Evolutionary conservation across 805 yeast species (phyloP).

Genomic region (Ogataea minuta): DNA sequence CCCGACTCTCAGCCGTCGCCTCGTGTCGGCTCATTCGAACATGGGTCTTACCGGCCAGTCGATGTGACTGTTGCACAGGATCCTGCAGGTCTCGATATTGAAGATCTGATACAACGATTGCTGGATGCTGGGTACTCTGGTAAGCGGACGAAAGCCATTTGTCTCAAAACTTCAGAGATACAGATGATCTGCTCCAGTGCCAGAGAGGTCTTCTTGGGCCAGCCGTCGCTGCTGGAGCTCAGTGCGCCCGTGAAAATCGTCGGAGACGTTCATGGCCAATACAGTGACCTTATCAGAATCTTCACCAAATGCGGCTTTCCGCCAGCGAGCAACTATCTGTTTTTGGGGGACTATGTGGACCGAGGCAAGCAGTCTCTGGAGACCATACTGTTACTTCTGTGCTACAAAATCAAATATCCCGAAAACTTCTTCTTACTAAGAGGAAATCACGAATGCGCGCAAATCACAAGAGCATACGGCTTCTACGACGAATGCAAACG

Average conservation of each 20-base stretch:
- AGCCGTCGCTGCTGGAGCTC: constrained; percentile 85
- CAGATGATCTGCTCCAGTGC: constrained; percentile 83
- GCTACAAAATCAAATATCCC: constrained; percentile 95
- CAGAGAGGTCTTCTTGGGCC: constrained; percentile 83
- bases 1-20: constrained; percentile 12
- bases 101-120: constrained; percentile 84
- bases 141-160: constrained; percentile 83
- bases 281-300: constrained; percentile 82
- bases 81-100: constrained; percentile 43
- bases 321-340: constrained; percentile 86
- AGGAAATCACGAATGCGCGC: constrained; percentile 98
- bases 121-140: constrained; percentile 96
- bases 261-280: constrained; percentile 97
- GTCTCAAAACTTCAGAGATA: constrained; percentile 87
- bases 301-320: constrained; percentile 97
- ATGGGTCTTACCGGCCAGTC: constrained; percentile 4
- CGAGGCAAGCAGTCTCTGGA: constrained; percentile 96
- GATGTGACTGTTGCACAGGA: constrained; percentile 8
- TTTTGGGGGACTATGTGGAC: constrained; percentile 96
- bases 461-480: constrained; percentile 94
- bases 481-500: constrained; percentile 98
- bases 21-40: constrained; percentile 7
- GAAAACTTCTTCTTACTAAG: constrained; percentile 90
- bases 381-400: constrained; percentile 79
- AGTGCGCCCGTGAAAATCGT: constrained; percentile 85